phyloP scores from a whole-genome alignment of 2,329 filamentous ascomycete species.

The Fusarium floridanum region DNA sequence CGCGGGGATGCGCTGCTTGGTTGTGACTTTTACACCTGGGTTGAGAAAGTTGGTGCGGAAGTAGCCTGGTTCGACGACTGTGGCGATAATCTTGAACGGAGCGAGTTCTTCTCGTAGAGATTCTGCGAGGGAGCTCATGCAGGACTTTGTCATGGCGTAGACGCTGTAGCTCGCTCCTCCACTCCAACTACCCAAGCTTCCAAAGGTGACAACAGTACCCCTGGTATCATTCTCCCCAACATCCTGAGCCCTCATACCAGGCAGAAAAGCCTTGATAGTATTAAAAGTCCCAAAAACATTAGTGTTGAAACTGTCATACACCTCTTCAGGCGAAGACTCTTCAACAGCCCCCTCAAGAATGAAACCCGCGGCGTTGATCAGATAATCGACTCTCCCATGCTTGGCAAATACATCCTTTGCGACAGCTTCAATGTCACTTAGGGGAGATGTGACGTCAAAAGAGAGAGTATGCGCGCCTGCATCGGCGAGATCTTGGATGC shows the following conservation, averaged over 20 bases:
- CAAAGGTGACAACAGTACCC: conserved; percentile 58
- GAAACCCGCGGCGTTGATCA: conserved; percentile 63
- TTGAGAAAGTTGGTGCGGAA: conserved; percentile 66
- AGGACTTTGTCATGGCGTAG: conserved; percentile 61
- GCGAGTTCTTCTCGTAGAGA: conserved; percentile 58
- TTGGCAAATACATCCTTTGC: conserved; percentile 51
- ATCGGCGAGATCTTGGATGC: conserved; percentile 57
- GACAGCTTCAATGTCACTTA: conserved; percentile 51
- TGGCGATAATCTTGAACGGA: conserved; percentile 59
- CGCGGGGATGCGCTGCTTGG: conserved; percentile 49
- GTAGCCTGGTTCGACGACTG: conserved; percentile 64
- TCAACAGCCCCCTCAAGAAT: conserved; percentile 59
- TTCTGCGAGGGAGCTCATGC: conserved; percentile 60
- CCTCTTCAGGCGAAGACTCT: conserved; percentile 54
- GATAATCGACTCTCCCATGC: conserved; percentile 59
- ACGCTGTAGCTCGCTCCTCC: conserved; percentile 55
- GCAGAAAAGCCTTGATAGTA: conserved; percentile 61
- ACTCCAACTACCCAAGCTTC: conserved; percentile 60
- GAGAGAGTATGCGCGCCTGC: conserved; percentile 58
- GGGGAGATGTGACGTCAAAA: conserved; percentile 61
- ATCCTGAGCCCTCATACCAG: conserved; percentile 58
- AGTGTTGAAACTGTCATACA: conserved; percentile 59
- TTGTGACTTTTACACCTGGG: conserved; percentile 44
- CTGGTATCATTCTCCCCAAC: conserved; percentile 42
- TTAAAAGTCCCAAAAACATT: conserved; percentile 67